Conservation (phyloP, 2,329 filamentous ascomycete genomes). For the Berkeleyomyces basicola region DNA sequence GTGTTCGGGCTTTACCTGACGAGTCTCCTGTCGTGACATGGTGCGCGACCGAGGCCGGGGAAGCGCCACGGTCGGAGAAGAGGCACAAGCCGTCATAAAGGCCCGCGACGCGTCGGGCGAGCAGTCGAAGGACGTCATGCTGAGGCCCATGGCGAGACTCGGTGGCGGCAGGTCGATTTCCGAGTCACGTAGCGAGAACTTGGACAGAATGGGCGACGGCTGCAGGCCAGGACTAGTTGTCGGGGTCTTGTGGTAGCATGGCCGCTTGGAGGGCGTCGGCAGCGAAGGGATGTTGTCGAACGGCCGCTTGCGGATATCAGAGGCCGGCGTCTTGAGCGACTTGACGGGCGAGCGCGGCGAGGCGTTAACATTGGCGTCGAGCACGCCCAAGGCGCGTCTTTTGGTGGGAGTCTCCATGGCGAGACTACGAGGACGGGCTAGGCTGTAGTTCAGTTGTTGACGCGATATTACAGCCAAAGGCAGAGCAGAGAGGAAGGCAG, state of each 20-base stretch:
- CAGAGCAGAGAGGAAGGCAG: not conserved
- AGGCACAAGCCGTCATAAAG: constrained; percentile 9
- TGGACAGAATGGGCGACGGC: constrained; percentile 6
- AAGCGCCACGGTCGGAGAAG: not conserved
- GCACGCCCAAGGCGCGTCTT: constrained; percentile 13
- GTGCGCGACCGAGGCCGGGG: not conserved
- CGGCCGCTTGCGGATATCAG: constrained; percentile 2
- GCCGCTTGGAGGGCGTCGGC: constrained; percentile 4
- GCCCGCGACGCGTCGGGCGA: constrained; percentile 11
- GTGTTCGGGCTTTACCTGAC: constrained; percentile 24
- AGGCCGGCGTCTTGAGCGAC: constrained; percentile 5
- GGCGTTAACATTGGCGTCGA: constrained; percentile 13
- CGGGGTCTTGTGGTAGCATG: not conserved
- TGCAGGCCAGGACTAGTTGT: constrained; percentile 1
- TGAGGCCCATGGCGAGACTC: not conserved
- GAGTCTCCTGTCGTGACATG: constrained; percentile 12
- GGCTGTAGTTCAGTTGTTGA: not conserved
- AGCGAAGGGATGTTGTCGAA: constrained; percentile 7
- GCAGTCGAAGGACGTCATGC: constrained; percentile 5
- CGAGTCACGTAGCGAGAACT: not conserved
- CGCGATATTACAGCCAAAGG: not conserved
- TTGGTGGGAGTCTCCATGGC: constrained; percentile 12
- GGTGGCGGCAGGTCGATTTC: not conserved
- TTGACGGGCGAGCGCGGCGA: constrained; percentile 11
- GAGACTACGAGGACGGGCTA: not conserved